Evolutionary conservation across 1,284 basidiomycete species (phyloP).

Genomic region (Moesziomyces parantarcticus): DNA sequence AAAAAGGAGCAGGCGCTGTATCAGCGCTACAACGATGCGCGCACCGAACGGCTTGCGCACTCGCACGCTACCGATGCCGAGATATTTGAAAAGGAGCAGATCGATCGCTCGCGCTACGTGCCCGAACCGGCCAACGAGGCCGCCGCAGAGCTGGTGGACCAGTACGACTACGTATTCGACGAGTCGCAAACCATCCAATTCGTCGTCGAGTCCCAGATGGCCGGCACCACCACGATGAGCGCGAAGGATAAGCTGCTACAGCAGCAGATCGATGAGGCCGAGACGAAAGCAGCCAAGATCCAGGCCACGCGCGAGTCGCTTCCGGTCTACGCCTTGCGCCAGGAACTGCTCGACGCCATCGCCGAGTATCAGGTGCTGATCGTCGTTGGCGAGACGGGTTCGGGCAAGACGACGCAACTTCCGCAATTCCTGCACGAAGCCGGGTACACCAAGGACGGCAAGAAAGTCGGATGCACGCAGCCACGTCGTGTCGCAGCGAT

Average conservation of each 20-base stretch:
- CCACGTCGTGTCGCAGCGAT: slow-evolving; percentile 98
- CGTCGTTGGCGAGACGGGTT: slow-evolving; percentile 75
- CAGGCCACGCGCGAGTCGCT: slow-evolving; percentile 62
- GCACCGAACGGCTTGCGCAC: slow-evolving; percentile 71
- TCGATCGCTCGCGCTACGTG: slow-evolving; percentile 75
- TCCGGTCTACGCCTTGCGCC: slow-evolving; percentile 63
- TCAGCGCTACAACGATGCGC: slow-evolving; percentile 81
- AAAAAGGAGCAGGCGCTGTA: slow-evolving; percentile 94
- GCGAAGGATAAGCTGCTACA: slow-evolving; percentile 87
- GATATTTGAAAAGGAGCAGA: slow-evolving; percentile 87
- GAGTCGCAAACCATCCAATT: slow-evolving; percentile 96
- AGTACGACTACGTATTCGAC: slow-evolving; percentile 97
- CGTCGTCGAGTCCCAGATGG: slow-evolving; percentile 78
- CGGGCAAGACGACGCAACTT: slow-evolving; percentile 97
- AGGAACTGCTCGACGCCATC: slow-evolving; percentile 78
- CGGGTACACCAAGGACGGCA: slow-evolving; percentile 86
- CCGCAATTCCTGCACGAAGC: slow-evolving; percentile 98
- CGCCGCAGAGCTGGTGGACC: slow-evolving; percentile 38
- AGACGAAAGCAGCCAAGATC: slow-evolving; percentile 71
- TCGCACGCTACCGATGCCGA: slow-evolving; percentile 96
- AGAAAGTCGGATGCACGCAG: slow-evolving; percentile 95
- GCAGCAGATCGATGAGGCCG: slow-evolving; percentile 89
- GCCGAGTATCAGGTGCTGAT: slow-evolving; percentile 79
- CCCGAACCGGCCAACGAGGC: slow-evolving; percentile 76
- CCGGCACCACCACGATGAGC: slow-evolving; percentile 71